Evolutionary conservation across 2,329 filamentous ascomycete genomes (phyloP), one percentile per base, ranked within the genome.

Genomic region (Blastomyces emzantsi): DNA sequence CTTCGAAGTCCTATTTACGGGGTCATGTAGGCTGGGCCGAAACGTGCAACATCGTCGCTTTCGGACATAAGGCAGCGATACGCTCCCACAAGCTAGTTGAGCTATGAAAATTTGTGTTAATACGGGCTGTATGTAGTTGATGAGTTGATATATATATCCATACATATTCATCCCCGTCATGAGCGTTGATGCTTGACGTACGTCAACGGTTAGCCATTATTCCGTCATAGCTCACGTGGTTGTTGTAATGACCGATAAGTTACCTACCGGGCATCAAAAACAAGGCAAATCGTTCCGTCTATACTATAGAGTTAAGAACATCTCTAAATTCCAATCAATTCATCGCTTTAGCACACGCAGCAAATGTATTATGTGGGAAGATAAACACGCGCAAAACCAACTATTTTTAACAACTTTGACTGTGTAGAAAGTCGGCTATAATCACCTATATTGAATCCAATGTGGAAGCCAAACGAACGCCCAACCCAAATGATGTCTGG

Each of bases 401-500:
- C 19, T 30, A 36, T 55, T 22, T 33, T 22, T 33, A 33, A 39
- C 15, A 57, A 25, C 1, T 25, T n/a, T n/a, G 9, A n/a, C 9
- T 36, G 39, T 11, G 28, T 47, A 28, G 33, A 28, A 60, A 43
- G 15, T 5, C 13, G 5, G n/a, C 9, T 25, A 7, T 13, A 15
- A 41, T 33, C 55, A 25, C n/a, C 2, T 39, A 7, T 30, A 3
- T 33, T 39, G 2, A 36, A 39, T 59, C 57, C 19, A 60, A 49
- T 60, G 57, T 47, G 39, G 39, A 30, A 59, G 5, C 15, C 15
- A 2, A 19, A 45, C 25, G 17, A 39, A 3, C 54, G 3, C 22
- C 41, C 43, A 25, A n/a, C 33, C 33, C 58, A 49, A 60, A 30
- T 22, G 25, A 89, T 91, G 83, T 87, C 88, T 66, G 78, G 84